These are phyloP conservation scores for Umbelopsis sp. DNA, from an alignment of 371 early-diverging fungal species.

Conservation along the genomic window DNA sequence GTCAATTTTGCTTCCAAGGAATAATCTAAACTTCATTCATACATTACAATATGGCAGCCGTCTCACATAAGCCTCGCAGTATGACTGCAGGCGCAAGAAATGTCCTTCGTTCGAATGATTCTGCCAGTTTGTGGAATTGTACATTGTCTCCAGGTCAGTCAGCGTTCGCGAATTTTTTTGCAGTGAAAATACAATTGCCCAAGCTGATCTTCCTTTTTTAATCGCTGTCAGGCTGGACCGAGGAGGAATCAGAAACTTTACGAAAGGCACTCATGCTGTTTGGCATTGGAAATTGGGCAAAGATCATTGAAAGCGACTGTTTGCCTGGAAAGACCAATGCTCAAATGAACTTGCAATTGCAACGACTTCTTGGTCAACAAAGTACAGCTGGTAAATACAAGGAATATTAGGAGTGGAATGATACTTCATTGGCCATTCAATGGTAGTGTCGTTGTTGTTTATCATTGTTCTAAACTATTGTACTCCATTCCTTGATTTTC, in stretches of 20 bases:
- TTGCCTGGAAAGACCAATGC: constrained; percentile 90
- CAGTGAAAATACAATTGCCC: not conserved
- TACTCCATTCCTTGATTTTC: no score
- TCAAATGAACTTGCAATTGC: constrained; percentile 93
- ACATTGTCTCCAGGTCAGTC: constrained; percentile 81
- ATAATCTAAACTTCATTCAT: constrained; percentile 11
- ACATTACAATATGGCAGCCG: constrained; percentile 27
- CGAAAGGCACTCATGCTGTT: constrained; percentile 85
- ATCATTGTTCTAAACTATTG: no score
- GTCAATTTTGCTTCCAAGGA: no score
- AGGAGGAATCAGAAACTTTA: constrained; percentile 81
- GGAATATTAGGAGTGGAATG: not conserved
- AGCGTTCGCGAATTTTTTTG: not conserved
- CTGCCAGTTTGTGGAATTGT: constrained; percentile 91
- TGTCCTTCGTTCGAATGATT: constrained; percentile 89
- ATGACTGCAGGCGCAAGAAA: constrained; percentile 90
- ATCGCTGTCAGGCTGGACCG: constrained; percentile 75
- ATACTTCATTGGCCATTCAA: not conserved
- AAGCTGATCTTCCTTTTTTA: not conserved
- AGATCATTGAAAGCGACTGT: constrained; percentile 87
- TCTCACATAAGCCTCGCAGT: constrained; percentile 68
- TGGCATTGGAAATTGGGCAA: constrained; percentile 94
- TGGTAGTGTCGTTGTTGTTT: no score
- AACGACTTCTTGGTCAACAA: constrained; percentile 92
- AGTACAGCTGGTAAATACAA: constrained; percentile 75